Percentiles rank a stretch among this genome's conserved stretches.
Conservation (phyloP, 1,284 basidiomycete species). For the Bjerkandera adusta region DNA sequence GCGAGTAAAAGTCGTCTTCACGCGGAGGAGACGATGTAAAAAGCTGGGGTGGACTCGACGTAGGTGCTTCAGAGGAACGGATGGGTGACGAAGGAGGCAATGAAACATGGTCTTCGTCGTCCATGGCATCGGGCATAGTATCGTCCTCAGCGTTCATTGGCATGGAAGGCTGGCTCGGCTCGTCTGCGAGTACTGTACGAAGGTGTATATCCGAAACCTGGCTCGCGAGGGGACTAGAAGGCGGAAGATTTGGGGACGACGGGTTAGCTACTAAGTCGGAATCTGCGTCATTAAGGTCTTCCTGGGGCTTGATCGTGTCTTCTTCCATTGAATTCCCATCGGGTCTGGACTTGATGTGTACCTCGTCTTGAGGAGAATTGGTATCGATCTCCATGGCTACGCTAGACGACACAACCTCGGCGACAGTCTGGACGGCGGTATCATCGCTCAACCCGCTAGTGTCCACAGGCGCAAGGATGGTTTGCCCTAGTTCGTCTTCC, state of each 20-base stretch:
- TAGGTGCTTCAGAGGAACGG: conserved; percentile 32
- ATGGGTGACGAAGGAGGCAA: conserved; percentile 35
- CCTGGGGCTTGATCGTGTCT: no score
- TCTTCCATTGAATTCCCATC: no score
- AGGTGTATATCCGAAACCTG: conserved; percentile 4
- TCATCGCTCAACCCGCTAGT: no score
- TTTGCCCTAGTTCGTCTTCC: no score
- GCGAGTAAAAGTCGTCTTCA: conserved; percentile 12
- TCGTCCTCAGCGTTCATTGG: background rate
- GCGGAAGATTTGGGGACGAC: conserved; percentile 5
- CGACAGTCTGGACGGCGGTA: no score
- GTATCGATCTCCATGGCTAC: no score
- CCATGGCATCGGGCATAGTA: background rate
- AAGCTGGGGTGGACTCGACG: conserved; percentile 37
- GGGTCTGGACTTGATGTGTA: no score
- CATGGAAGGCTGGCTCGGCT: background rate
- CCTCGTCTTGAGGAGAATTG: no score
- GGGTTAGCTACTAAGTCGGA: no score
- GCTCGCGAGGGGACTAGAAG: conserved; percentile 13
- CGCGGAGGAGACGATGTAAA: conserved; percentile 47
- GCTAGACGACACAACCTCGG: no score
- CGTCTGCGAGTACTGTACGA: background rate
- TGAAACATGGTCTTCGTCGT: background rate
- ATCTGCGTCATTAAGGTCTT: no score
- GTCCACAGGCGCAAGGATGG: no score